Evolutionary conservation across 495 filamentous ascomycete genomes (phyloP), one percentile per base, ranked within the genome.

Genomic region (Talaromyces ruber): DNA sequence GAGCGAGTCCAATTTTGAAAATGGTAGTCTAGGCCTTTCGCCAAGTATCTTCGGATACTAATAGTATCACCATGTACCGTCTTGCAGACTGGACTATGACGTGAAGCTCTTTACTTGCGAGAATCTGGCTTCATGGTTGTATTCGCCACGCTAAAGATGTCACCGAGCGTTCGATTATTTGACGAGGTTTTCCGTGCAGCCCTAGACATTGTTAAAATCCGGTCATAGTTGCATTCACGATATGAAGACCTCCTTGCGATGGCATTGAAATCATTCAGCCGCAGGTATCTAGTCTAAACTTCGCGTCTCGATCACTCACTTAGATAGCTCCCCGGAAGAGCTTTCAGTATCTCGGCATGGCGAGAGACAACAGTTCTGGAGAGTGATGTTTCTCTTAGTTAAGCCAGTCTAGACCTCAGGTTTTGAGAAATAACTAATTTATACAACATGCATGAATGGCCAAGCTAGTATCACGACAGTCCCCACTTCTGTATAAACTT

Each of bases 401-500:
- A 39, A 39, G 34, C 14, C 34, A 39, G 34, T 39, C 34, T 39
- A 39, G 34, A 39, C 34, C 14, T n/a, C 34, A 39, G 14, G 34
- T 39, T 16, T 39, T 39, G 0, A 29, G 6, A 14, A 0, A 39
- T 16, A 14, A 39, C 16, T n/a, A 39, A 39, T 39, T 39, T 14
- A 39, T 39, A 39, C 34, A 39, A 39, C 34, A 39, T 16, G 34
- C 34, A 16, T 39, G 34, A 39, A 39, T 39, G 34, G 14, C 12
- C 34, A 39, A 39, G 14, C 12, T 39, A 5, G 14, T 14, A 39
- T 39, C 34, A 39, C 14, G 34, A 39, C 14, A 4, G 34, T 9
- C 34, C 16, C 54, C 54, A 57, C 14, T 57, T 57, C 6, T 57
- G 28, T 30, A 57, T 22, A 57, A 57, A 72, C 25, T 56, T 69